Conservation (phyloP, 495 filamentous ascomycete genomes). For the Tuber aestivum region DNA sequence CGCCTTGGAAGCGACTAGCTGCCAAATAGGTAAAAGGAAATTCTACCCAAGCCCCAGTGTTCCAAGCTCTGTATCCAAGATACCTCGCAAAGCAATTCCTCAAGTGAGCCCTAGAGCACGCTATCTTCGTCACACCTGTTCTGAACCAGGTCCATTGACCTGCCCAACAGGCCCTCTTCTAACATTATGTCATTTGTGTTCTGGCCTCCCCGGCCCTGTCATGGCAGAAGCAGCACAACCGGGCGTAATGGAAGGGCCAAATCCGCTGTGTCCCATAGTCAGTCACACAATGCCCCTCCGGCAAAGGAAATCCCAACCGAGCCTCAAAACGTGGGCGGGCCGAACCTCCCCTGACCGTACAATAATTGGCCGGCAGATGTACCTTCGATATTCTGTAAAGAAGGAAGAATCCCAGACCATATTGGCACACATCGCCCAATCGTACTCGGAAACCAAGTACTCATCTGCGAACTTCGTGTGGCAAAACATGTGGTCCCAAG, state of each 20-base stretch:
- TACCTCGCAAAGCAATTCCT: constrained; percentile 96
- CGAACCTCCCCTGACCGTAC: constrained; percentile 78
- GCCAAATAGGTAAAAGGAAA: constrained; percentile 3
- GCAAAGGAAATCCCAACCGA: not conserved
- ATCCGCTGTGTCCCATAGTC: constrained; percentile 60
- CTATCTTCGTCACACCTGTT: constrained; percentile 56
- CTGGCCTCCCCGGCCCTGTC: constrained; percentile 77
- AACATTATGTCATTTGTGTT: constrained; percentile 79
- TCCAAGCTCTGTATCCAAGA: constrained; percentile 80
- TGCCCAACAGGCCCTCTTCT: constrained; percentile 71
- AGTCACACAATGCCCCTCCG: not conserved
- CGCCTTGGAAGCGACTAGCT: constrained; percentile 24
- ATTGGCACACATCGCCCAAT: constrained; percentile 76
- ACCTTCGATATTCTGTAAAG: constrained; percentile 68
- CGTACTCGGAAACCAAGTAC: constrained; percentile 76
- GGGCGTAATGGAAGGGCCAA: constrained; percentile 62
- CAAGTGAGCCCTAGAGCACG: constrained; percentile 68
- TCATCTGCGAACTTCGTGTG: constrained; percentile 52
- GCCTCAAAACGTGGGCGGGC: not conserved
- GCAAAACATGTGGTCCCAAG: constrained; percentile 9
- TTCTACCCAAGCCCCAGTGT: constrained; percentile 65
- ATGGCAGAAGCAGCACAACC: constrained; percentile 79
- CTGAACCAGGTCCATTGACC: constrained; percentile 76
- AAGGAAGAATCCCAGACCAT: constrained; percentile 68
- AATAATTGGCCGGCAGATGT: constrained; percentile 87